Evolutionary conservation across 192 early-diverging fungal genomes (phyloP).

Genomic region (Endogone sp.): DNA sequence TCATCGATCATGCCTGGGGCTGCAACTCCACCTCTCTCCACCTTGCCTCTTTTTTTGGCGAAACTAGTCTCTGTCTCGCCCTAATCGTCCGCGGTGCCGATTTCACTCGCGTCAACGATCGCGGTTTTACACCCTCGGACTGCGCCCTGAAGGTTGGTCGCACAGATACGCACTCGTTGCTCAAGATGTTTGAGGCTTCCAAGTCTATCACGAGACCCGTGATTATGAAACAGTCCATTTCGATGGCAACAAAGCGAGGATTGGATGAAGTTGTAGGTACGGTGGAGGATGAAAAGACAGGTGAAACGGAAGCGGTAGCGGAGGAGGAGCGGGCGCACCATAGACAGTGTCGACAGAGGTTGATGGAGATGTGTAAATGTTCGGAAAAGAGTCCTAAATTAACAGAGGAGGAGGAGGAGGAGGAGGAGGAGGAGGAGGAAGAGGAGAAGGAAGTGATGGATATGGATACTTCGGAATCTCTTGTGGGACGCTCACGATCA

Average conservation of each 20-base stretch:
- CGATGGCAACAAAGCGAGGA: background rate
- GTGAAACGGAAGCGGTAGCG: background rate
- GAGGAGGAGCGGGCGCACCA: background rate
- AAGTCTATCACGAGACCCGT: background rate
- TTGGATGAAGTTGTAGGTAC: too few relatives aligned
- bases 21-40: background rate
- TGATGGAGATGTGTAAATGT: background rate
- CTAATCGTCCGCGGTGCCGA: background rate
- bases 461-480: background rate
- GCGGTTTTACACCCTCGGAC: background rate
- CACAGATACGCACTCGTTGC: background rate
- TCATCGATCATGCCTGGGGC: background rate
- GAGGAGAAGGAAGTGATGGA: background rate
- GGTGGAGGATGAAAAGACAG: background rate
- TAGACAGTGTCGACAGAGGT: background rate
- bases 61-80: background rate
- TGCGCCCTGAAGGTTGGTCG: background rate
- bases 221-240: background rate
- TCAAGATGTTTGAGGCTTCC: background rate
- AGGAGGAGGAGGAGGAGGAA: background rate
- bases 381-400: background rate
- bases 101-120: background rate
- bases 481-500: background rate
- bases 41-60: background rate
- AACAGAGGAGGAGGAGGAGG: background rate